Evolutionary conservation across 1,284 basidiomycete genomes (phyloP).

Genomic region (Phlebopus sp.): DNA sequence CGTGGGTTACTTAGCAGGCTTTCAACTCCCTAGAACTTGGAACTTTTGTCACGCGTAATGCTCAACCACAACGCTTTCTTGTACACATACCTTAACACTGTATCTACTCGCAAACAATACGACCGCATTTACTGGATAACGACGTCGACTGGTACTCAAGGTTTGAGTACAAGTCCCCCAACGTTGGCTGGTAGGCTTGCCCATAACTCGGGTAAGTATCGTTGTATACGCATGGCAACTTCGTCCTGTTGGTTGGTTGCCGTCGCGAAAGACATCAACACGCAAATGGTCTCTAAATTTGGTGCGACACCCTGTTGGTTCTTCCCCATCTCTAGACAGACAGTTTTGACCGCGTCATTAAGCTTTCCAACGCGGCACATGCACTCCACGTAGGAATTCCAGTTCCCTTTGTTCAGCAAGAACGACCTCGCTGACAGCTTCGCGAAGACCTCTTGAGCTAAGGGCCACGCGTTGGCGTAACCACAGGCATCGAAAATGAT

Average conservation of each 20-base stretch:
- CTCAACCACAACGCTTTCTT: slow-evolving; percentile 36
- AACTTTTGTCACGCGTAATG: slow-evolving; percentile 34
- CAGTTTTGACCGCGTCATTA: slow-evolving; percentile 65
- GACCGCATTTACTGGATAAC: slow-evolving; percentile 7
- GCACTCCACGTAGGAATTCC: slow-evolving; percentile 85
- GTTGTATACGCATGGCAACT: slow-evolving; percentile 47
- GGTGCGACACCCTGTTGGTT: slow-evolving; percentile 41
- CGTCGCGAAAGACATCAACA: slow-evolving; percentile 55
- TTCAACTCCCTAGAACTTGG: slow-evolving; percentile 41
- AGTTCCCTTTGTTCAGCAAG: slow-evolving; percentile 59
- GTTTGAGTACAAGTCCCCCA: slow-evolving; percentile 21
- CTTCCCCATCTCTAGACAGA: slow-evolving; percentile 65
- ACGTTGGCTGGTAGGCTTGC: slow-evolving; percentile 31
- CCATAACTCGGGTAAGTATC: slow-evolving; percentile 58
- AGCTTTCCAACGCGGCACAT: slow-evolving; percentile 70
- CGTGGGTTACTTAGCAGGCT: slow-evolving; percentile 30
- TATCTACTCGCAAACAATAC: slow-evolving; percentile 9
- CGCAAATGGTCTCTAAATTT: slow-evolving; percentile 44
- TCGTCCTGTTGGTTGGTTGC: slow-evolving; percentile 41
- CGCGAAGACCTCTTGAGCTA: slow-evolving; percentile 52
- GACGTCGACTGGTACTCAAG: slow-evolving; percentile 3
- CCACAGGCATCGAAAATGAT: slow-evolving; percentile 87
- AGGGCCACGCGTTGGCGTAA: slow-evolving; percentile 47
- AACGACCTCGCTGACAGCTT: slow-evolving; percentile 53
- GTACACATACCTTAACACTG: slow-evolving; percentile 25